phyloP scores from a whole-genome alignment of 2,329 filamentous ascomycete species.

The Epichloe baconii region DNA sequence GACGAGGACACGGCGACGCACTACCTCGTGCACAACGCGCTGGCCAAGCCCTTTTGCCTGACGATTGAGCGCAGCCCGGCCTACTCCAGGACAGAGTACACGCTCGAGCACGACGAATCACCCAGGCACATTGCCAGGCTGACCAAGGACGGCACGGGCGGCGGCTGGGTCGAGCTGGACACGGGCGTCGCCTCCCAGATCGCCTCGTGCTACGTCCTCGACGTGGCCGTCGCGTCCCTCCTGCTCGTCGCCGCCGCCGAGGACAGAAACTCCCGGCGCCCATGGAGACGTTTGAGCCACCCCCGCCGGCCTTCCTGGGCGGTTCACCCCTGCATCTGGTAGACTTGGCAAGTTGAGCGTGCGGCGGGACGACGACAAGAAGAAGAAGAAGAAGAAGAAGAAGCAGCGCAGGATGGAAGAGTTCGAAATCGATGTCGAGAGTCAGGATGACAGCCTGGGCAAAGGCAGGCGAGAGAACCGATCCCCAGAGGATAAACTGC shows the following conservation, averaged over 20 bases:
- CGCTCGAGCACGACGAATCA: conserved; percentile 50
- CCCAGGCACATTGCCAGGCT: conserved; percentile 47
- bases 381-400: conserved; percentile 12
- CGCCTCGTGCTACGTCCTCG: conserved; percentile 47
- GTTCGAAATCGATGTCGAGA: conserved; percentile 50
- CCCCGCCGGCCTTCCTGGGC: conserved; percentile 26
- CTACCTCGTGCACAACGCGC: conserved; percentile 50
- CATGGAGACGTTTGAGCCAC: conserved; percentile 45
- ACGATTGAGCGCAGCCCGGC: conserved; percentile 44
- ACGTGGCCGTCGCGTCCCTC: conserved; percentile 48
- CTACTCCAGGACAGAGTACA: conserved; percentile 50
- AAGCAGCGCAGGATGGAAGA: conserved; percentile 35
- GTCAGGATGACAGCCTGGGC: conserved; percentile 36
- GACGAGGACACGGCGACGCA: conserved; percentile 46
- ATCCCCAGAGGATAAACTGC: conserved; percentile 34
- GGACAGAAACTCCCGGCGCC: conserved; percentile 31
- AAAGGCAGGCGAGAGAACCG: conserved; percentile 23
- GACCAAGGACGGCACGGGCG: conserved; percentile 45
- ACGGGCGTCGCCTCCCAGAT: conserved; percentile 46
- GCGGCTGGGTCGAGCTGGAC: conserved; percentile 48
- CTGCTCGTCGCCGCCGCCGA: conserved; percentile 46
- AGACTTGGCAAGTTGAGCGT: conserved; percentile 19
- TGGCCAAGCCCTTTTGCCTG: conserved; percentile 50
- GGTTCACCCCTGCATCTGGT: conserved; percentile 10
- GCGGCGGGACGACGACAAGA: conserved; percentile 18